A percentile compares a stretch with the other conserved stretches of the same genome.
These are phyloP conservation scores for Arachnomyces sp. DNA, from an alignment of 2,329 filamentous ascomycete genomes.

Conservation along the genomic window DNA sequence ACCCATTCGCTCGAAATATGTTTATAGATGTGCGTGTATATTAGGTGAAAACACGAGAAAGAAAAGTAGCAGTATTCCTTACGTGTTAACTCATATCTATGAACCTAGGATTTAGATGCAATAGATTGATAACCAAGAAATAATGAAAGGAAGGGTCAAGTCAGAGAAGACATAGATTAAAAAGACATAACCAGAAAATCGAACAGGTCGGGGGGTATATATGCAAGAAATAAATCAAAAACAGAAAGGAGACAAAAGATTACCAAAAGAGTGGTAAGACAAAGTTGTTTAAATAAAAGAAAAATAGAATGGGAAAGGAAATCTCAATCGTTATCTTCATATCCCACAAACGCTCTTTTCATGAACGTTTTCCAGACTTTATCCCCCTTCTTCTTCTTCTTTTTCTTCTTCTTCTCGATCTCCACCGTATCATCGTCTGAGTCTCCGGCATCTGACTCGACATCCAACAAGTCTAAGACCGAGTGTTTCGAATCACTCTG, in stretches of 20 bases:
- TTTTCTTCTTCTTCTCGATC: not conserved
- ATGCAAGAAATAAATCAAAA: not conserved
- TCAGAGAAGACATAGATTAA: too few species aligned
- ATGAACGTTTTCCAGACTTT: conserved; percentile 14
- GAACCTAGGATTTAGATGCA: too few species aligned
- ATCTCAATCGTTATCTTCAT: conserved; percentile 5
- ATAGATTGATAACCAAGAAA: too few species aligned
- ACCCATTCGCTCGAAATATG: too few species aligned
- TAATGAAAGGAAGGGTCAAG: too few species aligned
- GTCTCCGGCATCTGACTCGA: conserved; percentile 5
- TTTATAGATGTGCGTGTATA: too few species aligned
- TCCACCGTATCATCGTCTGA: not conserved
- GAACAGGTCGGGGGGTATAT: not conserved
- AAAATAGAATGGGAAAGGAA: not conserved
- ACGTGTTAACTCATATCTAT: too few species aligned
- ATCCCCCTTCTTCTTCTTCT: not conserved
- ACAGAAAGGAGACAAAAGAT: not conserved
- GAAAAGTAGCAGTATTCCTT: too few species aligned
- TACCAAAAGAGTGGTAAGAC: not conserved
- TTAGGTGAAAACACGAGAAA: too few species aligned
- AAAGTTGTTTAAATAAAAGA: not conserved
- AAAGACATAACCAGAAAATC: too few species aligned
- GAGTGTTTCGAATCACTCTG: conserved; percentile 28
- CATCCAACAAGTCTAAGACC: not conserved
- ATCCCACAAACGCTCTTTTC: conserved; percentile 14